phyloP scores from a whole-genome alignment of 306 rosid species.

The Prunus salicina region DNA sequence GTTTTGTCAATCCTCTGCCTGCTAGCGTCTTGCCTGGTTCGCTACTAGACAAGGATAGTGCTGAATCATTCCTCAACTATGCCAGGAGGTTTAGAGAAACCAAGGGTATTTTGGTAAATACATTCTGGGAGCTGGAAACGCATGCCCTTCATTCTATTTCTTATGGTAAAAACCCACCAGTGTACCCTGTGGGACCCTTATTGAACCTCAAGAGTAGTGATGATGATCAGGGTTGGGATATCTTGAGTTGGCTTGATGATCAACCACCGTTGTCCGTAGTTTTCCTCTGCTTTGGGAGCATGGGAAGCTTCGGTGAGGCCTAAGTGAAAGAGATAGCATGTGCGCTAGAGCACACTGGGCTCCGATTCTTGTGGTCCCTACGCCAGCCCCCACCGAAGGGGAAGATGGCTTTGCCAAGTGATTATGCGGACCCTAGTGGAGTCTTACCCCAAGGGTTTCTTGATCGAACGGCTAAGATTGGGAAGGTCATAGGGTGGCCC shows the following conservation, averaged over 20 bases:
- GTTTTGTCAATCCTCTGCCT: slow-evolving; percentile 21
- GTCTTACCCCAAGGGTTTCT: slow-evolving; percentile 19
- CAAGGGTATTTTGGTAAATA: slow-evolving; percentile 24
- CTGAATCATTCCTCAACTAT: background rate
- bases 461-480: background rate
- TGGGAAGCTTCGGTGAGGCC: slow-evolving; percentile 3
- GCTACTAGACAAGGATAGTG: background rate
- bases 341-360: background rate
- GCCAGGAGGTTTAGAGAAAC: slow-evolving; percentile 10
- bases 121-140: slow-evolving; percentile 13
- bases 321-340: slow-evolving; percentile 8
- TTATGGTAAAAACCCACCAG: background rate
- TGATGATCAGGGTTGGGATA: background rate
- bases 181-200: slow-evolving; percentile 25
- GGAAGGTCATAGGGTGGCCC: slow-evolving; percentile 30
- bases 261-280: slow-evolving; percentile 2
- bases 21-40: background rate
- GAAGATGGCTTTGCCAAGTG: background rate
- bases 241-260: slow-evolving; percentile 15
- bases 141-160: background rate
- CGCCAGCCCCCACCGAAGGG: background rate
- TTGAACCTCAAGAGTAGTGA: slow-evolving; percentile 1
- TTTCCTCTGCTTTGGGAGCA: slow-evolving; percentile 21
- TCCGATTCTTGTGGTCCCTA: slow-evolving; percentile 23
- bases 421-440: background rate